These are phyloP conservation scores for Obelidium mucronatum DNA, from an alignment of 192 early-diverging fungal species.

Conservation along the genomic window DNA sequence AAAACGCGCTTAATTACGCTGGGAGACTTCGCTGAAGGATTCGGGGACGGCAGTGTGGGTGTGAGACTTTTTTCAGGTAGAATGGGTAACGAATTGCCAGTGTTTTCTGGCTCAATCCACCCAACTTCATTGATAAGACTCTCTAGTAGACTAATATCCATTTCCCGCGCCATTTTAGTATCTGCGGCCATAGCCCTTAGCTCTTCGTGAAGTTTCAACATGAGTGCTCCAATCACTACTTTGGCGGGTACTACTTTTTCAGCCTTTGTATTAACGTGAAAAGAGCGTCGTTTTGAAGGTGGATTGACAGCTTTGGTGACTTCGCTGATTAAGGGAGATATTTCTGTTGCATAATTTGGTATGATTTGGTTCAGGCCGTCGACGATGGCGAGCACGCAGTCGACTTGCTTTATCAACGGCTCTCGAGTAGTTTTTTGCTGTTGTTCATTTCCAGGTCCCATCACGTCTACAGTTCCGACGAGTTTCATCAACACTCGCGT, in stretches of 20 bases:
- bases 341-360: conserved; percentile 6
- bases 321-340: not conserved
- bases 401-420: conserved; percentile 8
- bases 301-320: not conserved
- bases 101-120: too few relatives aligned
- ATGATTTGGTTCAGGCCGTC: not conserved
- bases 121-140: too few relatives aligned
- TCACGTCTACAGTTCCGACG: not conserved
- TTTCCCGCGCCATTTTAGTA: too few relatives aligned
- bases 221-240: too few relatives aligned
- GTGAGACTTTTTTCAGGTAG: too few relatives aligned
- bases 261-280: too few relatives aligned
- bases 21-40: not conserved
- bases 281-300: not conserved
- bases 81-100: too few relatives aligned
- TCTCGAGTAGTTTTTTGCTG: not conserved
- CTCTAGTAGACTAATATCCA: too few relatives aligned
- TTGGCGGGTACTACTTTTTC: too few relatives aligned
- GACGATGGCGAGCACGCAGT: not conserved
- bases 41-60: too few relatives aligned
- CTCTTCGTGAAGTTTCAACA: too few relatives aligned
- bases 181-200: too few relatives aligned
- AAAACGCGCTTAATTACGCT: not conserved
- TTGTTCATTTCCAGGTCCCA: not conserved
- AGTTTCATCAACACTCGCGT: not conserved